Percentiles rank a stretch among this genome's conserved stretches.
Conservation (phyloP, 2,329 filamentous ascomycete species). For the Colletotrichum abscissum region DNA sequence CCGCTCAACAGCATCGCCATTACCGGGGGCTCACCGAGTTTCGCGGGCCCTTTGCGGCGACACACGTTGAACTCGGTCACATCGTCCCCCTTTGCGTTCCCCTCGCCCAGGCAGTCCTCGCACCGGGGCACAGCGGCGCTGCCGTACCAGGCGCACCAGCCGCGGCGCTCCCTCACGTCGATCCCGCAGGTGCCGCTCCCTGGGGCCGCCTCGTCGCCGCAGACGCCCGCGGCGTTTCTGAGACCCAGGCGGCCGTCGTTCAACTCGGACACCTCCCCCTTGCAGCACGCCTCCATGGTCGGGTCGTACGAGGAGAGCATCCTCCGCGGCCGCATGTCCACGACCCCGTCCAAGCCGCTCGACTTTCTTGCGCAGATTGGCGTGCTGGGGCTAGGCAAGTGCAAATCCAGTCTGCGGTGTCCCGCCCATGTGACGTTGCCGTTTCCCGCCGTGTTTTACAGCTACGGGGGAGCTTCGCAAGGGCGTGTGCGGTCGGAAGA, state of each 20-base stretch:
- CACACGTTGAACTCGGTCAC: constrained; percentile 79
- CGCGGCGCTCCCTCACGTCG: constrained; percentile 78
- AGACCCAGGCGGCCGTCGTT: constrained; percentile 76
- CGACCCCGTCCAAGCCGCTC: constrained; percentile 89
- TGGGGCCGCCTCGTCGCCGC: constrained; percentile 53
- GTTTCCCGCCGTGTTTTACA: constrained; percentile 97
- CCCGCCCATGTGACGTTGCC: constrained; percentile 90
- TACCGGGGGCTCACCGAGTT: constrained; percentile 44
- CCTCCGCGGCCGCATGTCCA: constrained; percentile 94
- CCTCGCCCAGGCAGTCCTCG: constrained; percentile 47
- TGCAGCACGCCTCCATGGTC: constrained; percentile 94
- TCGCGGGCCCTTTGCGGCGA: constrained; percentile 60
- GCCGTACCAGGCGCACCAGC: constrained; percentile 83
- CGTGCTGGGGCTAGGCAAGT: constrained; percentile 88
- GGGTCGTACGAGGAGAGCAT: constrained; percentile 99
- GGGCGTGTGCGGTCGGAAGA: constrained; percentile 77
- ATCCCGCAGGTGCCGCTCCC: constrained; percentile 57
- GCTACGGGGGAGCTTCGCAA: constrained; percentile 77
- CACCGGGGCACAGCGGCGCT: constrained; percentile 69
- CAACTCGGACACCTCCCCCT: constrained; percentile 77
- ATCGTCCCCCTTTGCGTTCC: constrained; percentile 54
- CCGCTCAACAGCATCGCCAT: constrained; percentile 64
- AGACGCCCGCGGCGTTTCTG: constrained; percentile 60
- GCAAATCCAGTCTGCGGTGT: constrained; percentile 85
- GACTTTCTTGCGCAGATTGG: constrained; percentile 96